These are phyloP conservation scores for Arthrobotrys musiformis DNA, from an alignment of 2,329 filamentous ascomycete genomes.

Conservation along the genomic window DNA sequence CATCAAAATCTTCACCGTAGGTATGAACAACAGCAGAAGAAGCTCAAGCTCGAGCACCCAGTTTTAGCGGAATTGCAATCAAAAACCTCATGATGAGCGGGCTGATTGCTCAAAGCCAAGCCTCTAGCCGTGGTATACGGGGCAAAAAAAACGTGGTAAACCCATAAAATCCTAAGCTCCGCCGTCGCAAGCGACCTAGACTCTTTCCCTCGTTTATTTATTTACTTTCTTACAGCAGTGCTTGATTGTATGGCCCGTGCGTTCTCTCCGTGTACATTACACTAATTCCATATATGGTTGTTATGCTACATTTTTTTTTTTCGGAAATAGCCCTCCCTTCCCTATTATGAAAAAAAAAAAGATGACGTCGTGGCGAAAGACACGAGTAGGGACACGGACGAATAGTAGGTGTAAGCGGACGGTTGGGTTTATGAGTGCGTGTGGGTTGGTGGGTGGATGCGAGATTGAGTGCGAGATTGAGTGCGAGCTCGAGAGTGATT, in stretches of 20 bases:
- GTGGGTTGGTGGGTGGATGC: neutral
- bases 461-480: neutral
- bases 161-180: neutral
- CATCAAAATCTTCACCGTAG: neutral
- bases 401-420: neutral
- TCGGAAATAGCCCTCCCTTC: conserved; percentile 3
- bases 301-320: conserved; percentile 18
- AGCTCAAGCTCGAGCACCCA: conserved; percentile 42
- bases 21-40: conserved; percentile 50
- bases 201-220: neutral
- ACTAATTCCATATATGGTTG: conserved; percentile 8
- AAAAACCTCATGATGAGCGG: conserved; percentile 6
- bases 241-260: neutral
- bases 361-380: neutral
- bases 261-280: conserved; percentile 14
- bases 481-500: neutral
- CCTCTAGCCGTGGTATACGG: neutral
- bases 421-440: too few relatives aligned
- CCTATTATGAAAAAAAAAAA: neutral
- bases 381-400: neutral
- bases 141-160: too few relatives aligned
- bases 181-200: neutral
- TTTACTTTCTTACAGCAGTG: neutral
- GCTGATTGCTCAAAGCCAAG: too few relatives aligned
- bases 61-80: conserved; percentile 43